Evolutionary conservation across 75 land plant genomes (phyloP).

Genomic region (Chamaecyparis obtusa): DNA sequence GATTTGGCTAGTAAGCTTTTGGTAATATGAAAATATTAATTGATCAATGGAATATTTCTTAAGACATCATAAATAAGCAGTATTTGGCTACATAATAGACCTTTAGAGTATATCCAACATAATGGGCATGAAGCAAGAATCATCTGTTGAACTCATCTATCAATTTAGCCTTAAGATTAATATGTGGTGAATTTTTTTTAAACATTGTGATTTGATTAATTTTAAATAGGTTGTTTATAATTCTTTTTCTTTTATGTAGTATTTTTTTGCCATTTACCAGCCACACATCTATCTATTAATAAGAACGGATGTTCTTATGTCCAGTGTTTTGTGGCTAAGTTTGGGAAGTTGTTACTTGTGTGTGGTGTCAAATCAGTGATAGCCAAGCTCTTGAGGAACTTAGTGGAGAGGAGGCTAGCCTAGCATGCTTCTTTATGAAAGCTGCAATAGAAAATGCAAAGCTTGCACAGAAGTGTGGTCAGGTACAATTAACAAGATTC

Average conservation of each 20-base stretch:
- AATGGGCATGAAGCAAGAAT: not conserved
- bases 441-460: constrained; percentile 54
- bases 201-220: not conserved
- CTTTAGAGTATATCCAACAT: not conserved
- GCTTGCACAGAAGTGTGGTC: constrained; percentile 21
- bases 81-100: not conserved
- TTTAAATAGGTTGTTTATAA: too few species aligned
- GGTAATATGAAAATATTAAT: not conserved
- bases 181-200: too few species aligned
- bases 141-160: not conserved
- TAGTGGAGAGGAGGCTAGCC: constrained; percentile 46
- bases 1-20: not conserved
- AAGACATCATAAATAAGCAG: not conserved
- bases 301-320: not conserved
- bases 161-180: too few species aligned
- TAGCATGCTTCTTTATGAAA: constrained; percentile 60
- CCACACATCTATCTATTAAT: not conserved
- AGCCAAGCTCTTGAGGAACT: constrained; percentile 54
- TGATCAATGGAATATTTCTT: not conserved
- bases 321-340: not conserved
- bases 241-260: not conserved
- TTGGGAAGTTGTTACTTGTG: constrained; percentile 7
- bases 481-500: constrained; percentile 18
- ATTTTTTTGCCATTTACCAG: not conserved
- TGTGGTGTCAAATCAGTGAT: constrained; percentile 23